These are phyloP conservation scores for Jackrogersella minutella DNA, from an alignment of 495 filamentous ascomycete genomes.

Conservation along the genomic window DNA sequence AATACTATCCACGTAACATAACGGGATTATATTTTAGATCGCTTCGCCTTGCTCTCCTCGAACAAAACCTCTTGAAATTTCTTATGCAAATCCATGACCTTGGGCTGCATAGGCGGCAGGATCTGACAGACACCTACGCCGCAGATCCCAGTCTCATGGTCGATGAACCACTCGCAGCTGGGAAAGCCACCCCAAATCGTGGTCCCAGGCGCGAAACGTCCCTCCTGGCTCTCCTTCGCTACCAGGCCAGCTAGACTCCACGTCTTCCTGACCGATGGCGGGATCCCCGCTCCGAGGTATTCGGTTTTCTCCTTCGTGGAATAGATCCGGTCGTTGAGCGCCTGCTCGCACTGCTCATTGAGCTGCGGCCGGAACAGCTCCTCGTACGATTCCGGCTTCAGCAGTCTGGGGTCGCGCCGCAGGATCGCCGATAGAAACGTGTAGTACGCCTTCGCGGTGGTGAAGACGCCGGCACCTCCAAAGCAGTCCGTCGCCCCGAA, in stretches of 20 bases:
- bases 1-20: too few species aligned
- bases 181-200: constrained; percentile 27
- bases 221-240: constrained; percentile 40
- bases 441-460: constrained; percentile 55
- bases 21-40: too few species aligned
- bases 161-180: constrained; percentile 32
- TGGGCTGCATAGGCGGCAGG: constrained; percentile 23
- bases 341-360: constrained; percentile 36
- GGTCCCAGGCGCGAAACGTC: constrained; percentile 19
- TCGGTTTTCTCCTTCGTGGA: neutral
- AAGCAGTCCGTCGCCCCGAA: constrained; percentile 49
- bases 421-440: constrained; percentile 59
- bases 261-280: constrained; percentile 24
- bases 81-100: constrained; percentile 24
- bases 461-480: constrained; percentile 64
- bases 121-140: constrained; percentile 28
- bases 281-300: constrained; percentile 23
- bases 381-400: constrained; percentile 52
- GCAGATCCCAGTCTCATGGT: constrained; percentile 28
- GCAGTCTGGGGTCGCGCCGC: constrained; percentile 54
- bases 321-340: constrained; percentile 27
- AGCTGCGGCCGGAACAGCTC: constrained; percentile 64
- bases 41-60: neutral
- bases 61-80: constrained; percentile 27
- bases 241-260: constrained; percentile 34